phyloP scores from a whole-genome alignment of 1,284 basidiomycete genomes.

The Moniliella sp. region DNA sequence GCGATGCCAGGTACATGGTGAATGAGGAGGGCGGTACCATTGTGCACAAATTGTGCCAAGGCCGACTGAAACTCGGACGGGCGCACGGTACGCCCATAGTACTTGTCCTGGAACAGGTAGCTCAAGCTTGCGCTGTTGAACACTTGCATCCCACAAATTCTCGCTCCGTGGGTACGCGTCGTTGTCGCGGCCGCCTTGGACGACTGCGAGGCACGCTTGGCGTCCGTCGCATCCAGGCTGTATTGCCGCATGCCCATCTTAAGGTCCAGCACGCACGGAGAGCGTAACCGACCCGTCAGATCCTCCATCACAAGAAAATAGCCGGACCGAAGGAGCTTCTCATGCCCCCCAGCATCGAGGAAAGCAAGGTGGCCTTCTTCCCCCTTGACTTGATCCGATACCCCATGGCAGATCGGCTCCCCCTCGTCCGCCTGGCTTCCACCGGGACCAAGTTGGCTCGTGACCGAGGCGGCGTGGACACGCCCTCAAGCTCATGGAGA shows the following conservation, averaged over 20 bases:
- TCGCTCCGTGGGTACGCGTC: constrained; percentile 64
- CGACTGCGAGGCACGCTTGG: constrained; percentile 88
- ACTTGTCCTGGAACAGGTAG: constrained; percentile 88
- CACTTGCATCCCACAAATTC: constrained; percentile 97
- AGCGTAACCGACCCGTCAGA: constrained; percentile 74
- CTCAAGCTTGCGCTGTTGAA: constrained; percentile 38
- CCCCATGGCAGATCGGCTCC: too few relatives aligned
- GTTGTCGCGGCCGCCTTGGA: constrained; percentile 95
- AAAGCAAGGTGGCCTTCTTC: too few relatives aligned
- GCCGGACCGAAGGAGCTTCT: too few relatives aligned
- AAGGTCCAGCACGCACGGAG: constrained; percentile 83
- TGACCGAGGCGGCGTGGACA: too few relatives aligned
- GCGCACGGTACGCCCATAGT: constrained; percentile 70
- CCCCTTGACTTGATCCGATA: too few relatives aligned
- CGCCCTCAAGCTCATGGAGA: too few relatives aligned
- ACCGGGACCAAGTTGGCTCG: too few relatives aligned
- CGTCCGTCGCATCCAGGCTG: constrained; percentile 72
- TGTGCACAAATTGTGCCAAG: constrained; percentile 59
- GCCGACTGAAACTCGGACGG: constrained; percentile 63
- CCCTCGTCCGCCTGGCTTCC: too few relatives aligned
- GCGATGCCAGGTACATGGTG: constrained; percentile 80
- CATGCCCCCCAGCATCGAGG: too few relatives aligned
- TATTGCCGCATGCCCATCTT: constrained; percentile 99
- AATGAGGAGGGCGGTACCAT: constrained; percentile 60
- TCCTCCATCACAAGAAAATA: constrained; percentile 99